Percentiles rank a stretch among this genome's conserved stretches.
These are phyloP conservation scores for Solanum bulbocastanum DNA, from an alignment of 257 asterid species.

Conservation along the genomic window DNA sequence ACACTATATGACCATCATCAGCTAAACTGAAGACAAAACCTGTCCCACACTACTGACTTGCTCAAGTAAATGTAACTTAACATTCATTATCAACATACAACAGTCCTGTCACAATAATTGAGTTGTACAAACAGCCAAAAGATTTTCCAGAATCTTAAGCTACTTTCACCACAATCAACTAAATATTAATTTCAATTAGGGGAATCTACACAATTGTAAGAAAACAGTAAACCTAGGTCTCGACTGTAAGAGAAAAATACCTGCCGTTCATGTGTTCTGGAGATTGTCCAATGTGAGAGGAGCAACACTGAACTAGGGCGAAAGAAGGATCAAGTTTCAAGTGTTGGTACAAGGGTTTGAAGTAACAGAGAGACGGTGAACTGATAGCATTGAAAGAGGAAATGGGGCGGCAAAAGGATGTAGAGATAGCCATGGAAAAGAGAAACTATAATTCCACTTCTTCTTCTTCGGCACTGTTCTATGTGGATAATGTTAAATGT, in stretches of 20 bases:
- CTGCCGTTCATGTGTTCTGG: conserved; percentile 43
- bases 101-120: background rate
- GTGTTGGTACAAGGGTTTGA: conserved; percentile 16
- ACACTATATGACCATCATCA: background rate
- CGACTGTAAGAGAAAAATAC: conserved; percentile 13
- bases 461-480: background rate
- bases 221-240: background rate
- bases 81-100: background rate
- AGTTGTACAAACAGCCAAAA: background rate
- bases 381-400: conserved; percentile 1
- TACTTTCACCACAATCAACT: background rate
- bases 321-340: conserved; percentile 23
- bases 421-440: conserved; percentile 30
- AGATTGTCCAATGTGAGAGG: conserved; percentile 30
- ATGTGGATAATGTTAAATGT: background rate
- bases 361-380: conserved; percentile 31
- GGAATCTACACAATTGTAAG: background rate
- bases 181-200: background rate
- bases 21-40: background rate
- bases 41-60: background rate
- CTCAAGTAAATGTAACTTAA: background rate
- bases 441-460: background rate
- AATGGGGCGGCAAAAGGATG: conserved; percentile 25
- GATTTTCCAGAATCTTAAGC: background rate
- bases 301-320: conserved; percentile 34